Evolutionary conservation across 768 basidiomycete species (phyloP).

Genomic region (Infundibulicybe gibba): DNA sequence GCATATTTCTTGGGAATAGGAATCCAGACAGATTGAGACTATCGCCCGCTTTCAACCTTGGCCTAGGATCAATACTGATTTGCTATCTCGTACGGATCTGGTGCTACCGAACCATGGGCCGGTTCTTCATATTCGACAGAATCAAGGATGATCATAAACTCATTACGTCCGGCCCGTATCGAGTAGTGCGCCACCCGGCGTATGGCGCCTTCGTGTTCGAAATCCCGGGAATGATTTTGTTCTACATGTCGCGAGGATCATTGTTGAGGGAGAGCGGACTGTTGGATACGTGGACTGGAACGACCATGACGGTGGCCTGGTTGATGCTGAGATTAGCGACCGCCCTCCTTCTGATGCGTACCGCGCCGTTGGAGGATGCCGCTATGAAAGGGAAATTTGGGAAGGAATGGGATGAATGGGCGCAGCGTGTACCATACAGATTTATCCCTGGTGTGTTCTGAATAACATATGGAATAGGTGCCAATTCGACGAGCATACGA

Average conservation of each 20-base stretch:
- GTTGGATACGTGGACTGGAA: constrained; percentile 20
- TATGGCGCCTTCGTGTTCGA: constrained; percentile 24
- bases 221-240: constrained; percentile 23
- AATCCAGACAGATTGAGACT: too few relatives aligned
- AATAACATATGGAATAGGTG: background rate
- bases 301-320: constrained; percentile 5
- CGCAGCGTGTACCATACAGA: constrained; percentile 19
- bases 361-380: constrained; percentile 23
- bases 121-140: constrained; percentile 35
- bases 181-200: constrained; percentile 27
- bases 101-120: constrained; percentile 32
- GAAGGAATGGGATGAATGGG: constrained; percentile 24
- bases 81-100: background rate
- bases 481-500: too few relatives aligned
- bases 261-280: constrained; percentile 25
- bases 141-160: constrained; percentile 18
- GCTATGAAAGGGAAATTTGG: constrained; percentile 23
- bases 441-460: constrained; percentile 19
- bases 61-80: too few relatives aligned
- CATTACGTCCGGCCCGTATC: constrained; percentile 26
- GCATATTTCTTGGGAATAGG: too few relatives aligned
- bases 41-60: too few relatives aligned
- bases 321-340: constrained; percentile 7
- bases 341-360: constrained; percentile 8
- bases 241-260: constrained; percentile 25